A percentile compares a stretch with the other conserved stretches of the same genome.
Conservation (phyloP, 148 eudicot genomes). For the Chenopodium formosanum region DNA sequence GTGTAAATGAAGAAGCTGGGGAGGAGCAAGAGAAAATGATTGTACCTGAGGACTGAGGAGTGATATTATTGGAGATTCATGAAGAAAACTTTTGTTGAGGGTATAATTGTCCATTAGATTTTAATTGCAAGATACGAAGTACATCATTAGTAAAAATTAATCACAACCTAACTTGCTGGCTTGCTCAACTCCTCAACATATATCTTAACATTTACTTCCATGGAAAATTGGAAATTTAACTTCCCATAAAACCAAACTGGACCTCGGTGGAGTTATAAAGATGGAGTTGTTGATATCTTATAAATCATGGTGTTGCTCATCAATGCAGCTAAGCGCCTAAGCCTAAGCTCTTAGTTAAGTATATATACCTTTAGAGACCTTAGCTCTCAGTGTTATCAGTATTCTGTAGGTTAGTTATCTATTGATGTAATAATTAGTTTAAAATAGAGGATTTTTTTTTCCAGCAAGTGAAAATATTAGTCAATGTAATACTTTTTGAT, state of each 20-base stretch:
- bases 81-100: neutral
- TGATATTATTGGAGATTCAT: neutral
- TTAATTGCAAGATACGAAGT: neutral
- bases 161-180: neutral
- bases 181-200: neutral
- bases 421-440: neutral
- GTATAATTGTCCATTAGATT: neutral
- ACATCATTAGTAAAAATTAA: neutral
- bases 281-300: neutral
- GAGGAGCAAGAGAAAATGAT: neutral
- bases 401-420: neutral
- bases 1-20: neutral
- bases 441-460: neutral
- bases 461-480: neutral
- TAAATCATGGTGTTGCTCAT: neutral
- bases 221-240: neutral
- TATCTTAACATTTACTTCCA: neutral
- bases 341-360: neutral
- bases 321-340: neutral
- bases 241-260: neutral
- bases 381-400: neutral
- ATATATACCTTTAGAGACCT: neutral
- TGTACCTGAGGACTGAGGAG: neutral
- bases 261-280: neutral
- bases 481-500: neutral